Conservation (phyloP, 345 rosid genomes). For the Capsella bursapastoris region DNA sequence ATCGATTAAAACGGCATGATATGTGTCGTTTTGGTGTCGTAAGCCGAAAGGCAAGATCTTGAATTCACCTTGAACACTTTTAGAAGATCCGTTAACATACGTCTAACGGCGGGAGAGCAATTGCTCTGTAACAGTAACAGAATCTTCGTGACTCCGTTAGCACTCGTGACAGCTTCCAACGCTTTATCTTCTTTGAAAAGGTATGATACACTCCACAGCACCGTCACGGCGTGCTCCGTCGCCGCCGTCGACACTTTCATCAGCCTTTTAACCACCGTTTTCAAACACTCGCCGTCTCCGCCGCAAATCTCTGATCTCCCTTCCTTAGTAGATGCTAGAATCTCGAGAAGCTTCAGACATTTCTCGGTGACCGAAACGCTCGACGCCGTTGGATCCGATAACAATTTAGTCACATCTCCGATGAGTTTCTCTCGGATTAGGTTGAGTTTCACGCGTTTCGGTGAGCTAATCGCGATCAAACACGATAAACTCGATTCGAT, state of each 20-base stretch:
- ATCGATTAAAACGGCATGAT: conserved; percentile 83
- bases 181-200: conserved; percentile 69
- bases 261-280: conserved; percentile 64
- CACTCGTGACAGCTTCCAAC: conserved; percentile 60
- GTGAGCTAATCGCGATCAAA: conserved; percentile 53
- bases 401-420: conserved; percentile 46
- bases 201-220: conserved; percentile 80
- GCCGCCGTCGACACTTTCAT: conserved; percentile 73
- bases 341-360: conserved; percentile 71
- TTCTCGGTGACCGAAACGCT: conserved; percentile 62
- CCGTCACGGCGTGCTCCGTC: conserved; percentile 85
- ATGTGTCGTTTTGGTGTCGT: conserved; percentile 91
- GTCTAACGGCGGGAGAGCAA: conserved; percentile 81
- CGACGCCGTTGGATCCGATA: conserved; percentile 45
- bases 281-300: conserved; percentile 56
- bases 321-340: conserved; percentile 62
- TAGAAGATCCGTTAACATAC: conserved; percentile 76
- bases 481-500: conserved; percentile 65
- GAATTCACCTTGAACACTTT: conserved; percentile 70
- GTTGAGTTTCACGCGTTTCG: conserved; percentile 56
- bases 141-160: conserved; percentile 74
- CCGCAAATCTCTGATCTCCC: conserved; percentile 60
- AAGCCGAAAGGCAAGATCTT: conserved; percentile 68
- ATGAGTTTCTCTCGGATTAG: conserved; percentile 49
- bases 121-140: conserved; percentile 89